Percentiles rank a stretch among this genome's conserved stretches.
Evolutionary conservation across 345 rosid genomes (phyloP).

Genomic region (Eucalyptus tenuipes): DNA sequence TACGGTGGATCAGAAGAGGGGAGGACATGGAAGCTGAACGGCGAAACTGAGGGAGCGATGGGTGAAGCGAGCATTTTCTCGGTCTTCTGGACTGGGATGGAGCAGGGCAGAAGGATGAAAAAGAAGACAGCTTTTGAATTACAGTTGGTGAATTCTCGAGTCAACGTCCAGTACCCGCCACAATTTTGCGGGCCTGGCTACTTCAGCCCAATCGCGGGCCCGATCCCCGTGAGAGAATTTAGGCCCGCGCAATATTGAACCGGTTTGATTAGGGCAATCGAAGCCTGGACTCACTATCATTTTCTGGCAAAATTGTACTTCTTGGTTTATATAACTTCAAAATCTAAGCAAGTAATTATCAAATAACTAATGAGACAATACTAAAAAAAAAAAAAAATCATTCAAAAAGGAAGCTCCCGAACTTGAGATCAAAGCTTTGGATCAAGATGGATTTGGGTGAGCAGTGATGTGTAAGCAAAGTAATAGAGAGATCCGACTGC

Average conservation of each 20-base stretch:
- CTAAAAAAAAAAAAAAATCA: neutral
- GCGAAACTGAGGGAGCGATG: neutral
- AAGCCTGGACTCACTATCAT: neutral
- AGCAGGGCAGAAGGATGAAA: neutral
- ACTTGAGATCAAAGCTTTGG: neutral
- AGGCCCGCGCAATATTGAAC: neutral
- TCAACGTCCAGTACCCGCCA: neutral
- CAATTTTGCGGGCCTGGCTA: neutral
- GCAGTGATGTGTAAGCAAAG: neutral
- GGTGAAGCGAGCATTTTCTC: constrained; percentile 12
- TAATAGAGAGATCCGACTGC: fast-evolving
- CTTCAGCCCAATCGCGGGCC: neutral
- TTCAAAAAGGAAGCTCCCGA: neutral
- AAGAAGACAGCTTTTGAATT: neutral
- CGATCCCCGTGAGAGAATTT: neutral
- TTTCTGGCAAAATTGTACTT: neutral
- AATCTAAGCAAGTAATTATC: neutral
- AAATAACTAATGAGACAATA: neutral
- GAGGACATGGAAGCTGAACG: constrained; percentile 26
- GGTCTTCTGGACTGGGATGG: neutral
- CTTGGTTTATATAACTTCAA: neutral
- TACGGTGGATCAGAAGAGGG: constrained; percentile 65
- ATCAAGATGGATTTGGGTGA: neutral
- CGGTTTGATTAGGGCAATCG: neutral
- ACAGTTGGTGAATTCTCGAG: neutral